Percentiles rank a stretch among this genome's conserved stretches.
These are phyloP conservation scores for Ceratobasidium sp. DNA, from an alignment of 1,284 basidiomycete genomes.

Conservation along the genomic window DNA sequence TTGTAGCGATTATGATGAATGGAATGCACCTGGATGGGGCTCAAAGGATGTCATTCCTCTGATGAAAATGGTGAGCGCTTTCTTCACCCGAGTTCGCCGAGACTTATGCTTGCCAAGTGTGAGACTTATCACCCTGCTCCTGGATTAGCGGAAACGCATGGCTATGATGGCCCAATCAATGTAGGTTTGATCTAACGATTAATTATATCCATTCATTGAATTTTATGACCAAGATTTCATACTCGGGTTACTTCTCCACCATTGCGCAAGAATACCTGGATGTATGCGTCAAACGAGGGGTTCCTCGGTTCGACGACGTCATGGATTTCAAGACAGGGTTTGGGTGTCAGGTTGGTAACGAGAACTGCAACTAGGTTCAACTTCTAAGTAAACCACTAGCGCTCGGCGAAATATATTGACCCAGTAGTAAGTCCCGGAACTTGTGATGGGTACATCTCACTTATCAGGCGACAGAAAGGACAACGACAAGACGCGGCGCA, in stretches of 20 bases:
- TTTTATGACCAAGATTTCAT: too few relatives aligned
- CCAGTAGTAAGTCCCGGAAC: not conserved
- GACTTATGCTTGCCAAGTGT: not conserved
- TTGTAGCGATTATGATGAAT: conserved; percentile 32
- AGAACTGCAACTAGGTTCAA: not conserved
- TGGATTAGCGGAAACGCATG: conserved; percentile 15
- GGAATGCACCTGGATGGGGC: conserved; percentile 30
- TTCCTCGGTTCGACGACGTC: conserved; percentile 13
- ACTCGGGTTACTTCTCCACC: conserved; percentile 6
- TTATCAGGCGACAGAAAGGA: not conserved
- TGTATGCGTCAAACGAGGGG: not conserved
- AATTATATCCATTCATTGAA: too few relatives aligned
- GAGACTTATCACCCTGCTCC: conserved; percentile 22
- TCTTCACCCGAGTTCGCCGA: not conserved
- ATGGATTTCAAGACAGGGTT: conserved; percentile 8
- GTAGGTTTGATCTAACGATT: too few relatives aligned
- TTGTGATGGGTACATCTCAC: not conserved
- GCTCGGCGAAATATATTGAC: conserved; percentile 26
- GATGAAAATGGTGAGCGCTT: not conserved
- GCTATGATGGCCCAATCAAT: conserved; percentile 20
- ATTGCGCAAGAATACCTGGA: conserved; percentile 27
- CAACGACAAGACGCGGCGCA: conserved; percentile 27
- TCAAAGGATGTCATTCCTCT: conserved; percentile 25
- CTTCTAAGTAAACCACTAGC: not conserved
- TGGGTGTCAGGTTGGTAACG: not conserved